phyloP scores from a whole-genome alignment of 176 grass and related monocot species.

The Poa pratensis region DNA sequence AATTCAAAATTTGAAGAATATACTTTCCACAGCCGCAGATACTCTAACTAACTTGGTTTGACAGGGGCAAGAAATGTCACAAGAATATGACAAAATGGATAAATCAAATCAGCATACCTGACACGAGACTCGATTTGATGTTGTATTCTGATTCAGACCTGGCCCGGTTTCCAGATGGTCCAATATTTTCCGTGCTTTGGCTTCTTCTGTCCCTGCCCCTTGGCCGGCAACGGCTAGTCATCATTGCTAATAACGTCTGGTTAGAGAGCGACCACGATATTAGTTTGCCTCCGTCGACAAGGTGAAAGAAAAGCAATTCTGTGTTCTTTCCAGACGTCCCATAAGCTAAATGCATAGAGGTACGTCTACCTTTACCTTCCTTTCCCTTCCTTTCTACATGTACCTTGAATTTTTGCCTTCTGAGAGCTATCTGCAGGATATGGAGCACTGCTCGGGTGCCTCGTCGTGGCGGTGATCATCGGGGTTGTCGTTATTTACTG shows the following conservation, averaged over 20 bases:
- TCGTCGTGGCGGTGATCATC: conserved; percentile 31
- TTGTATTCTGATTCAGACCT: conserved; percentile 7
- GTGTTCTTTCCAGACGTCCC: conserved; percentile 34
- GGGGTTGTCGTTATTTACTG: conserved; percentile 37
- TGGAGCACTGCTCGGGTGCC: conserved; percentile 51
- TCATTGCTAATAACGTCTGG: conserved; percentile 45
- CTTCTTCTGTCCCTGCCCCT: conserved; percentile 32
- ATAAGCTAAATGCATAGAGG: conserved; percentile 53
- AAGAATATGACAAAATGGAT: conserved; percentile 25
- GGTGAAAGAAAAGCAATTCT: conserved; percentile 25
- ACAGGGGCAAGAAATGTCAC: conserved; percentile 14
- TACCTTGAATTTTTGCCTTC: conserved; percentile 24
- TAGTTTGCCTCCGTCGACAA: conserved; percentile 24
- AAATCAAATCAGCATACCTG: conserved; percentile 23
- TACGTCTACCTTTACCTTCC: conserved; percentile 20
- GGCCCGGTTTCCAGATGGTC: conserved; percentile 7
- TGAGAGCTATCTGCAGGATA: conserved; percentile 44
- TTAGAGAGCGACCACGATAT: conserved; percentile 32
- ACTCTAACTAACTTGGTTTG: conserved; percentile 9
- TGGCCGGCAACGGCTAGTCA: conserved; percentile 48
- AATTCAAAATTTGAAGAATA: conserved; percentile 10
- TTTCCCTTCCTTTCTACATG: conserved; percentile 12
- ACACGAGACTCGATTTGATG: conserved; percentile 2
- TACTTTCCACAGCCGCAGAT: background rate
- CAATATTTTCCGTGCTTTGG: conserved; percentile 31